Evolutionary conservation across 2,329 filamentous ascomycete species (phyloP).

Genomic region (Aspergillus pseudotamarii): DNA sequence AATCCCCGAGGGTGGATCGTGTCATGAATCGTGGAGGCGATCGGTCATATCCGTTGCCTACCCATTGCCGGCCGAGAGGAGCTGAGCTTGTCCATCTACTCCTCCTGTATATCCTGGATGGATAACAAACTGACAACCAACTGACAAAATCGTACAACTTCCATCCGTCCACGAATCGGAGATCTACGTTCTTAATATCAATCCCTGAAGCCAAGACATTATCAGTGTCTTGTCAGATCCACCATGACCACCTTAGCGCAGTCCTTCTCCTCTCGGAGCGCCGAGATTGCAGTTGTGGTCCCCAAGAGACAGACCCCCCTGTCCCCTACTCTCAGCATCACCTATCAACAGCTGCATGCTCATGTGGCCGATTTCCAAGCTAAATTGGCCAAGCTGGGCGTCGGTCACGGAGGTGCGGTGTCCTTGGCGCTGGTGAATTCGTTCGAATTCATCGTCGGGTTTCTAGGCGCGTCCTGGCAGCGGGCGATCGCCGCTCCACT

Average conservation of each 20-base stretch:
- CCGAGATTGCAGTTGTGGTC: conserved; percentile 70
- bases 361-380: conserved; percentile 73
- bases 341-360: conserved; percentile 67
- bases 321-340: conserved; percentile 64
- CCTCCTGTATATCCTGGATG: not conserved
- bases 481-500: conserved; percentile 82
- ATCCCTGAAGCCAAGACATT: conserved; percentile 17
- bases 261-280: conserved; percentile 56
- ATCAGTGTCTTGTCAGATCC: not conserved
- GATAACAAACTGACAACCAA: not conserved
- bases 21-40: not conserved
- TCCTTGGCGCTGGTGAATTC: conserved; percentile 84
- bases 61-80: conserved; percentile 1
- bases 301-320: conserved; percentile 66
- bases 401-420: conserved; percentile 69
- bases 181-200: not conserved
- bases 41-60: not conserved
- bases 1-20: not conserved
- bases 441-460: conserved; percentile 85
- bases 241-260: conserved; percentile 61
- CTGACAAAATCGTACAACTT: not conserved
- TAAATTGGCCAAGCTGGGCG: conserved; percentile 75
- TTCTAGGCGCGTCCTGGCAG: conserved; percentile 84
- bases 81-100: not conserved
- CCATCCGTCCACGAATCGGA: not conserved